Evolutionary conservation across 495 filamentous ascomycete genomes (phyloP).

Genomic region (Trichocladium uniseriatum): DNA sequence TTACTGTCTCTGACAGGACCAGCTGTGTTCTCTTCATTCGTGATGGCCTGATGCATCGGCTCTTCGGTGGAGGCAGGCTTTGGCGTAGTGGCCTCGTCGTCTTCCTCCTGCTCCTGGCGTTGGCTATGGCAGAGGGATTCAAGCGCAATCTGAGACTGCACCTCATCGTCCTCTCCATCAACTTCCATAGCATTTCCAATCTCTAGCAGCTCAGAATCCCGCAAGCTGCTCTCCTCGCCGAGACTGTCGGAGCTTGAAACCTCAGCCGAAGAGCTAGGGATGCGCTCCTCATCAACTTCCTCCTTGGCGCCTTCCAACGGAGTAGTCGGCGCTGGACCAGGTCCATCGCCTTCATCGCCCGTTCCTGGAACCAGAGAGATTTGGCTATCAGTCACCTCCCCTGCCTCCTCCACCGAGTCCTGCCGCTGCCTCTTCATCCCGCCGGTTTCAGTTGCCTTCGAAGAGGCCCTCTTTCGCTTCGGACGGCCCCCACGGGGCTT

Average conservation of each 20-base stretch:
- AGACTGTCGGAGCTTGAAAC: not conserved
- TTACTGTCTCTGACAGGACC: no score
- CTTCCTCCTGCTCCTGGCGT: conserved; percentile 9
- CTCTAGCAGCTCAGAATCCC: not conserved
- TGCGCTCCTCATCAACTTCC: not conserved
- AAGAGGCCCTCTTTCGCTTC: conserved; percentile 22
- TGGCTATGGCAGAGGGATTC: conserved; percentile 17
- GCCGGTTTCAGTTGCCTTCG: conserved; percentile 12
- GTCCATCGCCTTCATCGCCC: not conserved
- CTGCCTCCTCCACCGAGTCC: conserved; percentile 5
- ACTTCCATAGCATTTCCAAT: conserved; percentile 8
- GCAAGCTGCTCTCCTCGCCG: not conserved
- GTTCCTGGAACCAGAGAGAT: not conserved
- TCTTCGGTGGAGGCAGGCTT: not conserved
- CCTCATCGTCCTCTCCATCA: conserved; percentile 17
- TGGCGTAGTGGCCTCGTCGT: not conserved
- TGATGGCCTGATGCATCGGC: not conserved
- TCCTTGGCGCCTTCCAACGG: not conserved
- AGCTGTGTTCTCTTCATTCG: not conserved
- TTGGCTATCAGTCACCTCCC: conserved; percentile 14
- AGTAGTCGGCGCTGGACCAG: not conserved
- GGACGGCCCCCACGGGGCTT: conserved; percentile 4
- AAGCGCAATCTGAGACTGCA: conserved; percentile 23
- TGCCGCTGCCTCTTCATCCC: conserved; percentile 14
- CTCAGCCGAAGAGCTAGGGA: conserved; percentile 6